Base-by-base conservation (phyloP, 1,139 yeast species). In the Hansenula lynferdii region DNA sequence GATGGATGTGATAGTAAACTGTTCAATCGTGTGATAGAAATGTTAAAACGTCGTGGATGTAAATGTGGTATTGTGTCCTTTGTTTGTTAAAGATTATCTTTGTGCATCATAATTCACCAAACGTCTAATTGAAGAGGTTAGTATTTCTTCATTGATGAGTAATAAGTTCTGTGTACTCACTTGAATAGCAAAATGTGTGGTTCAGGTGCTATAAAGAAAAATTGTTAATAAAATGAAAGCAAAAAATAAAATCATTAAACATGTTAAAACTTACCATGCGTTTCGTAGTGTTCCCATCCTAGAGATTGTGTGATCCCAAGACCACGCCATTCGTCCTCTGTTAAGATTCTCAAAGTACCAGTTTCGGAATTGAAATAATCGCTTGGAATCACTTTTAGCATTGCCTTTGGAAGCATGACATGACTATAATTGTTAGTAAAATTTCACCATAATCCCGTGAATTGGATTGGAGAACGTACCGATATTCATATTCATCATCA, bases 321-420 rank as follows among this genome's bases (percentile, higher is more conserved):
- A 2, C 97, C 97, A 61, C 99, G 75, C 99, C 99, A 94, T 63
- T 94, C 99, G 51, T 92, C 97, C 61, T 94, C 99, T 42, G 84
- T 65, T 38, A 94, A 69, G 40, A 94, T 86, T 50, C 96, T 80
- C 51, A 94, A 72, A 0, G 98, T 92, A 7, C 97, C 97, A 4
- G 96, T 86, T 45, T 90, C 96, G 11, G 92, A 85, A 58, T 90
- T 85, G 68, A 94, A 94, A 59, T 89, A 94, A 60, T 94, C 98
- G 41, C 83, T 80, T n/a, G 98, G 98, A 44, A 94, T 87, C 36
- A 81, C 90, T 61, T 90, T 90, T 43, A 94, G 75, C 96, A 94
- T 87, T 48, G 85, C 86, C 57, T 94, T 89, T 46, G 99, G 99
- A 43, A 94, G 75, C 78, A 92, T 92, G 37, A 94, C 99, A 60